These are phyloP conservation scores for Globisporangium solare DNA, from an alignment of 352 stramenopile genomes.

Conservation along the genomic window DNA sequence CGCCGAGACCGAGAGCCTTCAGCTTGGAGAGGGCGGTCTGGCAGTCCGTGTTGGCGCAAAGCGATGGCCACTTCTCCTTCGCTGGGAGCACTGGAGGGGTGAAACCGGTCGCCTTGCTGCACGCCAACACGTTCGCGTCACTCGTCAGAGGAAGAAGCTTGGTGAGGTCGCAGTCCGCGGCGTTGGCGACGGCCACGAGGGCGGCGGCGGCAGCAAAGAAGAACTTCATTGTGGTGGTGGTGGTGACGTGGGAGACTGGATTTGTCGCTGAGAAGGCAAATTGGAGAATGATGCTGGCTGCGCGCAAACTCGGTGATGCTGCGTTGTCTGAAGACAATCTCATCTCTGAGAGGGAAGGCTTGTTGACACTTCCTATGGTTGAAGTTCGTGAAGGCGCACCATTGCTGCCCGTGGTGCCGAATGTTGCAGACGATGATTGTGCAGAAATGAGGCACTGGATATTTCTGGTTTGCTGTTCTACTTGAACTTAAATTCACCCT, in stretches of 20 bases:
- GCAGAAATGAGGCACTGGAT: too few relatives aligned
- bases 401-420: too few relatives aligned
- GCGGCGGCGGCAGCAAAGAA: slow-evolving; percentile 9
- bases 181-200: slow-evolving; percentile 4
- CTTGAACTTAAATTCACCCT: too few relatives aligned
- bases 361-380: too few relatives aligned
- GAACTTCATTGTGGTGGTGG: slow-evolving; percentile 15
- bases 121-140: neutral
- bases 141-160: too few relatives aligned
- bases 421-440: too few relatives aligned
- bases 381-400: too few relatives aligned
- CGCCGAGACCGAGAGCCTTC: slow-evolving; percentile 12
- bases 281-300: slow-evolving; percentile 28
- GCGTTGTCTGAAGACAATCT: too few relatives aligned
- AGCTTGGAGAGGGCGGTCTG: neutral
- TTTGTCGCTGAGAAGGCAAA: slow-evolving; percentile 33
- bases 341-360: too few relatives aligned
- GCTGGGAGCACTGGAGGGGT: neutral
- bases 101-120: neutral
- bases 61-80: neutral
- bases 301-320: neutral
- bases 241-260: too few relatives aligned
- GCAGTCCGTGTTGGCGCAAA: slow-evolving; percentile 1
- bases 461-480: too few relatives aligned
- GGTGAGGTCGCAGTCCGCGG: neutral